Conservation (phyloP, 176 grass and related monocot genomes). For the Carex pumila region DNA sequence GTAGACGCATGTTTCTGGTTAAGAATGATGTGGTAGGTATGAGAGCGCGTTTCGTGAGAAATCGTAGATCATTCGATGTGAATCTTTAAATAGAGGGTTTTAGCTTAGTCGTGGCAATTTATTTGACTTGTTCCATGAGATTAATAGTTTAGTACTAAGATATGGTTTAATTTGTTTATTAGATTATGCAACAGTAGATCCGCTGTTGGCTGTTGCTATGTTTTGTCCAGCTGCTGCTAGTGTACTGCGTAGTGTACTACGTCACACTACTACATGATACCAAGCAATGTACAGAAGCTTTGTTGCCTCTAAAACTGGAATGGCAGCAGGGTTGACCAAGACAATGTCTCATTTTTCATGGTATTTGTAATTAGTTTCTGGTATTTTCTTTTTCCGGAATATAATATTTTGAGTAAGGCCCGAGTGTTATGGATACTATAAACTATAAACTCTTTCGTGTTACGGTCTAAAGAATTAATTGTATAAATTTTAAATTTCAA, state of each 20-base stretch:
- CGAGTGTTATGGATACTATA: no score
- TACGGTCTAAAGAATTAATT: no score
- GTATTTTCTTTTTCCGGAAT: background rate
- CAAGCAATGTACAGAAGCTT: background rate
- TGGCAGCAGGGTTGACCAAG: no score
- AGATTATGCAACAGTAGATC: conserved; percentile 5
- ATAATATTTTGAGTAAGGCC: no score
- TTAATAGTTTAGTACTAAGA: background rate
- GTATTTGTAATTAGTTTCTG: background rate
- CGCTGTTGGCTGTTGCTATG: background rate
- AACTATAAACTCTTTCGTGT: no score
- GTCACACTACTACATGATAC: background rate
- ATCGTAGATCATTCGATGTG: conserved; percentile 27
- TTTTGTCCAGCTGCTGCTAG: background rate
- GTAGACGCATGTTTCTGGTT: background rate
- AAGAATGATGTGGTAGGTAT: background rate
- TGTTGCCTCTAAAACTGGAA: background rate
- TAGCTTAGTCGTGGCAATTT: conserved; percentile 20
- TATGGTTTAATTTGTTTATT: conserved; percentile 10
- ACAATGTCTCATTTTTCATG: background rate
- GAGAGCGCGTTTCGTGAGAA: background rate
- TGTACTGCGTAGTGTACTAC: background rate
- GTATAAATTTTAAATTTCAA: no score
- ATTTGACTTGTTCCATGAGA: conserved; percentile 52
- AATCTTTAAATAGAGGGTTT: conserved; percentile 13